Conservation (phyloP, 1,139 yeast species). For the Blastobotrys apis region DNA sequence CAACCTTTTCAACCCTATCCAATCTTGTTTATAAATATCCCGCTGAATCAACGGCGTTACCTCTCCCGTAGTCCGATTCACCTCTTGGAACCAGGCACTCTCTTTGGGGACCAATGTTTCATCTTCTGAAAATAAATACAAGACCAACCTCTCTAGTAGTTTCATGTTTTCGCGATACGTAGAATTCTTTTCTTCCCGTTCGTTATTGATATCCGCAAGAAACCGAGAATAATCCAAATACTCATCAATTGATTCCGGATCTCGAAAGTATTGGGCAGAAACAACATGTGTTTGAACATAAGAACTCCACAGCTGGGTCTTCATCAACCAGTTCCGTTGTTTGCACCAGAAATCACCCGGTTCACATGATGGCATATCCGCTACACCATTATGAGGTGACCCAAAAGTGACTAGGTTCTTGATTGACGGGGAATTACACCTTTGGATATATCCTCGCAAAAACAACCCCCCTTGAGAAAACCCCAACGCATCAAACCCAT, state of each 20-base stretch:
- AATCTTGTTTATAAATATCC: constrained; percentile 47
- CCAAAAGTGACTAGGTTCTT: constrained; percentile 67
- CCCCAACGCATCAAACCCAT: constrained; percentile 72
- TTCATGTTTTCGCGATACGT: constrained; percentile 45
- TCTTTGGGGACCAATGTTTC: constrained; percentile 69
- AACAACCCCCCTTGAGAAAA: constrained; percentile 82
- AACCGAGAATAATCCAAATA: constrained; percentile 51
- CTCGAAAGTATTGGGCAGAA: constrained; percentile 74
- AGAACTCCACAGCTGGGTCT: constrained; percentile 57
- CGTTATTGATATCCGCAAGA: constrained; percentile 67
- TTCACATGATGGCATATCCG: constrained; percentile 61
- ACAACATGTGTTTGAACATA: constrained; percentile 55
- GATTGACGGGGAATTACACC: constrained; percentile 48
- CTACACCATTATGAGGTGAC: constrained; percentile 75
- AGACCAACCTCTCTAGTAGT: constrained; percentile 48
- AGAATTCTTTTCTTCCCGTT: constrained; percentile 35
- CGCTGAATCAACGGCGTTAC: constrained; percentile 49
- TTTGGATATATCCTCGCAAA: constrained; percentile 58
- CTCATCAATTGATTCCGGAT: constrained; percentile 41
- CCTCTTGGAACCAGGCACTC: constrained; percentile 60
- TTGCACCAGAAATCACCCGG: constrained; percentile 59
- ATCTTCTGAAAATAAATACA: constrained; percentile 59
- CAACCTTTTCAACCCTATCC: constrained; percentile 55
- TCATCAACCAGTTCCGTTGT: constrained; percentile 50
- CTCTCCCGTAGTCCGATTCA: constrained; percentile 43